Evolutionary conservation across 192 early-diverging fungal genomes (phyloP).

Genomic region (Lunasporangiospora selenospora): DNA sequence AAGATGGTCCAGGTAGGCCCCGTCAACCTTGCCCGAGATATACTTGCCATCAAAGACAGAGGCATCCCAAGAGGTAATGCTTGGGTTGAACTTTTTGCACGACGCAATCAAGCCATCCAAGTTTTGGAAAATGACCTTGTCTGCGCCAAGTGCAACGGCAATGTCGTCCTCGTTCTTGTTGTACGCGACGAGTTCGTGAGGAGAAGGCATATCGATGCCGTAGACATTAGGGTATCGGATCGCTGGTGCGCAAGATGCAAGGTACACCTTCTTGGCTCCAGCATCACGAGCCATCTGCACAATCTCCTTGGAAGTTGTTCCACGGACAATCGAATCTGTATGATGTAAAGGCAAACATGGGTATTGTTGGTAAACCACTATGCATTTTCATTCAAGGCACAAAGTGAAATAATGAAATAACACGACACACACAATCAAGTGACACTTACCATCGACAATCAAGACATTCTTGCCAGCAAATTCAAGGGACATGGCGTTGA

Average conservation of each 20-base stretch:
- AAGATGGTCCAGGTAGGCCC: constrained; percentile 69
- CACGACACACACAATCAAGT: no score
- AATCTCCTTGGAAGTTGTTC: constrained; percentile 98
- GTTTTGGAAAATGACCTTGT: constrained; percentile 93
- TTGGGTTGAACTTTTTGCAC: constrained; percentile 84
- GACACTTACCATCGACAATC: constrained; percentile 87
- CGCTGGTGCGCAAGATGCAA: constrained; percentile 97
- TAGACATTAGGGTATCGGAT: constrained; percentile 99
- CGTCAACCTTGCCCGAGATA: constrained; percentile 80
- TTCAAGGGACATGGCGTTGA: constrained; percentile 98
- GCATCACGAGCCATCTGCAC: constrained; percentile 99
- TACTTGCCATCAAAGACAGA: constrained; percentile 98
- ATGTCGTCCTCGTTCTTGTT: constrained; percentile 83
- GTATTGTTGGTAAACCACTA: constrained; percentile 11
- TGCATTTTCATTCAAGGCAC: no score
- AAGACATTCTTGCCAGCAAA: constrained; percentile 97
- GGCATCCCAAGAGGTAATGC: constrained; percentile 87
- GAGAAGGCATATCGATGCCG: constrained; percentile 99
- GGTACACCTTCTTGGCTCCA: constrained; percentile 98
- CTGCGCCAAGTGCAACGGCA: constrained; percentile 91
- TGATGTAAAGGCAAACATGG: constrained; percentile 1
- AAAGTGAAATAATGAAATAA: no score
- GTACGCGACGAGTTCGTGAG: constrained; percentile 89
- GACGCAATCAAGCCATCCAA: constrained; percentile 87
- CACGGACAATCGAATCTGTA: constrained; percentile 97